Conservation (phyloP, 2,329 filamentous ascomycete species). For the Apiospora pterosperma region DNA sequence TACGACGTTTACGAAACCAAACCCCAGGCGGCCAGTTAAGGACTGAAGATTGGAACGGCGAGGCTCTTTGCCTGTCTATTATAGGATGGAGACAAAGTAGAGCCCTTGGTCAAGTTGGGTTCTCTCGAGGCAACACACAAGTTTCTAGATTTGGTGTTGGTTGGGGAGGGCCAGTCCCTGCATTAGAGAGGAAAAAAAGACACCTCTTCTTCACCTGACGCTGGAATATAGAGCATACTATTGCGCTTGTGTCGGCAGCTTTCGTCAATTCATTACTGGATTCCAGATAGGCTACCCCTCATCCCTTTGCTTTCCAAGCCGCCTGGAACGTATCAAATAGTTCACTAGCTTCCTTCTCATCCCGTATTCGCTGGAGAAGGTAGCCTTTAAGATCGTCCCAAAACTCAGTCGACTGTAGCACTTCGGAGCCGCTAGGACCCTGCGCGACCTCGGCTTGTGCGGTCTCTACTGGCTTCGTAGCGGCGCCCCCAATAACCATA, state of each 20-base stretch:
- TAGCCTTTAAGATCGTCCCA: slow-evolving; percentile 85
- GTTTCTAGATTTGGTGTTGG: slow-evolving; percentile 30
- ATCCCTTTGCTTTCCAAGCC: slow-evolving; percentile 59
- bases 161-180: slow-evolving; percentile 22
- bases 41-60: slow-evolving; percentile 2
- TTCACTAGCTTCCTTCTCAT: slow-evolving; percentile 62
- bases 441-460: slow-evolving; percentile 42
- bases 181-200: slow-evolving; percentile 24
- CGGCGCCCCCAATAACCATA: slow-evolving; percentile 80
- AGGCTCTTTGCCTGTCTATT: background rate
- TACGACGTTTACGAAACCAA: slow-evolving; percentile 10
- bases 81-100: background rate
- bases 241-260: slow-evolving; percentile 3
- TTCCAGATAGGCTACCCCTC: slow-evolving; percentile 18
- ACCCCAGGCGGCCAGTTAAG: background rate
- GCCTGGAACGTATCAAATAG: slow-evolving; percentile 65
- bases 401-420: slow-evolving; percentile 70
- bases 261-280: slow-evolving; percentile 4
- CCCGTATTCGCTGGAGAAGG: slow-evolving; percentile 72
- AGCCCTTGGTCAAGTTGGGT: background rate
- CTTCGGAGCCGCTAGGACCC: slow-evolving; percentile 52
- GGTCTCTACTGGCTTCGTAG: slow-evolving; percentile 34
- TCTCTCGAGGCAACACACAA: slow-evolving; percentile 11
- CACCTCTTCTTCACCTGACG: slow-evolving; percentile 10
- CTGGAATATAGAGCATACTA: slow-evolving; percentile 24